phyloP scores from a whole-genome alignment of 768 basidiomycete species.

The Trametes coccinea region DNA sequence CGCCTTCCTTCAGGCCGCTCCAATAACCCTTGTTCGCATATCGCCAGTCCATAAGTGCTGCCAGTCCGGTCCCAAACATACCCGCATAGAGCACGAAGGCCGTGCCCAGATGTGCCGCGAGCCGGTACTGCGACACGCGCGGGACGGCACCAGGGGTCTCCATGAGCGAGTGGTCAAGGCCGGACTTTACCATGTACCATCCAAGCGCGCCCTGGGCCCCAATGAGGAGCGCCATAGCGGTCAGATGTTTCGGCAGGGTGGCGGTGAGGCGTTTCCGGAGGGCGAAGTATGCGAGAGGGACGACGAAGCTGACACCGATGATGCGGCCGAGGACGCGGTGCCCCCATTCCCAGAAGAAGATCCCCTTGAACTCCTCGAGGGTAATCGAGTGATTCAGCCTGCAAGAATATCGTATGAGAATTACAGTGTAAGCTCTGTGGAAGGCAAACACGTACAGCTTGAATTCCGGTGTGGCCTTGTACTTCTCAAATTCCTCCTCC shows the following conservation, averaged over 20 bases:
- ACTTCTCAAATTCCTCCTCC: slow-evolving; percentile 89
- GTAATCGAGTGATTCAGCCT: slow-evolving; percentile 90
- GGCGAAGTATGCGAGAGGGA: slow-evolving; percentile 82
- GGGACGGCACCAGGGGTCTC: slow-evolving; percentile 83
- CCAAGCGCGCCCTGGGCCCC: slow-evolving; percentile 91
- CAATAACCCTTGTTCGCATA: slow-evolving; percentile 59
- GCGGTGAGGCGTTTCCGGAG: slow-evolving; percentile 66
- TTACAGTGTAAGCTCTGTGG: no score
- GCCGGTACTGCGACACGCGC: slow-evolving; percentile 93
- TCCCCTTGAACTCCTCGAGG: slow-evolving; percentile 89
- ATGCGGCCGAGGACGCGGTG: slow-evolving; percentile 92
- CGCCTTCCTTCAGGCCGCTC: slow-evolving; percentile 49
- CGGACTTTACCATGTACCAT: slow-evolving; percentile 99
- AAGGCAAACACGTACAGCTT: slow-evolving; percentile 65
- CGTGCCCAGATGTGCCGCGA: slow-evolving; percentile 92
- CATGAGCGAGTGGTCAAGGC: slow-evolving; percentile 81
- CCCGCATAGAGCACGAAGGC: slow-evolving; percentile 90
- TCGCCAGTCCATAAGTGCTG: slow-evolving; percentile 77
- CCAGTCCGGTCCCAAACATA: slow-evolving; percentile 83
- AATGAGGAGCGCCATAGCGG: slow-evolving; percentile 75
- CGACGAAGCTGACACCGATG: slow-evolving; percentile 80
- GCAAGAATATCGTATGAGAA: background rate
- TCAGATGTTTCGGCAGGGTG: slow-evolving; percentile 60
- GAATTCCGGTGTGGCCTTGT: slow-evolving; percentile 93
- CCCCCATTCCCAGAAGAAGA: slow-evolving; percentile 98